Evolutionary conservation across 345 rosid genomes (phyloP).

Genomic region (Iberis pinnata): DNA sequence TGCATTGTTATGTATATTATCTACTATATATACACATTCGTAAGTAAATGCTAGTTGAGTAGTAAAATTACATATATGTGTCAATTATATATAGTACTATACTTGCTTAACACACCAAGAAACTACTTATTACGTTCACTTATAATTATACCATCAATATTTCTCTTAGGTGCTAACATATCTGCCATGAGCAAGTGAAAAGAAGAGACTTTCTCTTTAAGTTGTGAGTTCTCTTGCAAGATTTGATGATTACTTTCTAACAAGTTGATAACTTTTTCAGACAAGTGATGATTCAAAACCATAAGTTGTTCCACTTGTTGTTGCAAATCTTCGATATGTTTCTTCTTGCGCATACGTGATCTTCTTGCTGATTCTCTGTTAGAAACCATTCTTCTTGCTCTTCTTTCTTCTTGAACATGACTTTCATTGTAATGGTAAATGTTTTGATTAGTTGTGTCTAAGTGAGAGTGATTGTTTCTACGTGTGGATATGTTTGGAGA

Average conservation of each 20-base stretch:
- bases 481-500: conserved; percentile 31
- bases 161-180: conserved; percentile 42
- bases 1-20: conserved; percentile 5
- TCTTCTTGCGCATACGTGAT: conserved; percentile 67
- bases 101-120: conserved; percentile 13
- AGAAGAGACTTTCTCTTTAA: conserved; percentile 57
- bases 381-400: conserved; percentile 60
- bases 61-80: conserved; percentile 7
- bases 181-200: conserved; percentile 51
- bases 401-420: conserved; percentile 38
- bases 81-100: conserved; percentile 1
- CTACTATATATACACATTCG: conserved; percentile 7
- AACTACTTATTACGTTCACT: too few relatives aligned
- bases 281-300: conserved; percentile 47
- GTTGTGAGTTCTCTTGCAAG: conserved; percentile 64
- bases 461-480: conserved; percentile 19
- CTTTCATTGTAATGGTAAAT: background rate
- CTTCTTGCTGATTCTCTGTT: conserved; percentile 74
- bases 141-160: too few relatives aligned
- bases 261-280: conserved; percentile 56
- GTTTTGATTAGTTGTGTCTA: conserved; percentile 26
- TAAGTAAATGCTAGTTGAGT: background rate
- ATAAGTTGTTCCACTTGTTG: conserved; percentile 55
- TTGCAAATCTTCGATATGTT: conserved; percentile 67
- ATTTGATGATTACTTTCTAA: conserved; percentile 61